Evolutionary conservation across 2,329 filamentous ascomycete species (phyloP), one percentile per base, ranked within the genome.

Genomic region (Annulohypoxylon truncatum): DNA sequence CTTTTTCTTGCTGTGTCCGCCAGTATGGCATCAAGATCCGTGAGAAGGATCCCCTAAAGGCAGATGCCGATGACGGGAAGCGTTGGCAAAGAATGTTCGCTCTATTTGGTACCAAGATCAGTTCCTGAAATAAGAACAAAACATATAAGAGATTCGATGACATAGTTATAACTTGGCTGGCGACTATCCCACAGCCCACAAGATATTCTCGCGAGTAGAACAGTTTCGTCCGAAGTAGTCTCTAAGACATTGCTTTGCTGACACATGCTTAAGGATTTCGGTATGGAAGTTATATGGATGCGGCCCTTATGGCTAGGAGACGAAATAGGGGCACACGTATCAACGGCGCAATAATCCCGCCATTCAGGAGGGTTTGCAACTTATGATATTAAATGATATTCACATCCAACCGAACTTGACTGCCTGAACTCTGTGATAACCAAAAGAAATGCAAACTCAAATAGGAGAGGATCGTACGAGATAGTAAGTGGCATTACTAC

Each of bases 1-100:
- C 90, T 0, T 93, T 94, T 72, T 78, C 82, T 1, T 94, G 91
- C 75, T 92, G 90, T 72, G 84, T 94, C 66, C 84, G 84, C 67
- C 90, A 94, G 75, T 94, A 92, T 71, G 91, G 91, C 4, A 79
- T 92, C 47, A 82, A 79, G 59, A 76, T 83, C 12, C 67, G 61
- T 4, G 80, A 82, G 66, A 52, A 64, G 22, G 79, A 87, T 67
- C 75, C 79, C 13, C 68, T 61, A 4, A 82, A 82, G 69, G 82
- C 81, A 1, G 76, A 84, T 71, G 82, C 80, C 35, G 85, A 82
- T 10, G 63, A 78, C 1, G 82, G 77, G 2, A 79, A 69, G 69
- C 79, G 84, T 28, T 93, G 90, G 89, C 80, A 89, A 73, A 84
- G 88, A 60, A 79, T 86, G 68, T 92, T 89, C 78, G 83, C 84